Base-by-base conservation (phyloP, 2,329 filamentous ascomycete genomes). In the Ploettnerulaceae sp. region DNA sequence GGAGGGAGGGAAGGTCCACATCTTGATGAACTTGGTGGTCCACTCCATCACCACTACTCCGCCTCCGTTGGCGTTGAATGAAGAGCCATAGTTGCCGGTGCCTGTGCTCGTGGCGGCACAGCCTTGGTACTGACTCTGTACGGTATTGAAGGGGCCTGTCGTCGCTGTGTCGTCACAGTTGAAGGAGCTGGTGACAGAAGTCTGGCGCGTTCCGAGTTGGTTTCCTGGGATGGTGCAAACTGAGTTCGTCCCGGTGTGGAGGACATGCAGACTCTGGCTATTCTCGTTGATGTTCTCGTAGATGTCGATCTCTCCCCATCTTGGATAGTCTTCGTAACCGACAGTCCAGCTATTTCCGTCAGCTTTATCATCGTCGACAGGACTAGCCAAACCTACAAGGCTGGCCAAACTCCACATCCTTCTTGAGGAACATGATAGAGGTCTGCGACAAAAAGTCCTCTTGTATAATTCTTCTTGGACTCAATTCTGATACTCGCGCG, bases 1-100 rank as follows among this genome's bases (percentile, higher is more conserved):
- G 22, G 66, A 67, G 12, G 84, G 77, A 2, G 79, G 69, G 66
- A 89, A 94, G 68, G 86, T 85, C 80, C 82, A 94, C 53, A 93
- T 72, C 45, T 74, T 79, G 62, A 94, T 86, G 47, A 73, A 75
- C 2, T 76, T 65, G 5, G 70, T 67, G 32, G 82, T 82, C 85
- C 86, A 91, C 59, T 83, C 72, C 54, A 83, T 76, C 5, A 80
- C 82, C 55, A 84, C n/a, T 71, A 55, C 71, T 24, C 82, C 83
- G 24, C 84, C 82, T 2, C 73, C 71, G 25, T 64, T 75, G 3
- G 71, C 70, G 61, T 89, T 89, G 69, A 89, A 87, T 1, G 73
- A 70, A 36, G 71, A 75, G 39, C 74, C 74, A 20, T 71, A 62
- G 38, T 73, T 72, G 11, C 62, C 64, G 35, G 67, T 68, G 57